Evolutionary conservation across 2,329 filamentous ascomycete genomes (phyloP), one percentile per base, ranked within the genome.

Genomic region (Dactylellina cionopaga): DNA sequence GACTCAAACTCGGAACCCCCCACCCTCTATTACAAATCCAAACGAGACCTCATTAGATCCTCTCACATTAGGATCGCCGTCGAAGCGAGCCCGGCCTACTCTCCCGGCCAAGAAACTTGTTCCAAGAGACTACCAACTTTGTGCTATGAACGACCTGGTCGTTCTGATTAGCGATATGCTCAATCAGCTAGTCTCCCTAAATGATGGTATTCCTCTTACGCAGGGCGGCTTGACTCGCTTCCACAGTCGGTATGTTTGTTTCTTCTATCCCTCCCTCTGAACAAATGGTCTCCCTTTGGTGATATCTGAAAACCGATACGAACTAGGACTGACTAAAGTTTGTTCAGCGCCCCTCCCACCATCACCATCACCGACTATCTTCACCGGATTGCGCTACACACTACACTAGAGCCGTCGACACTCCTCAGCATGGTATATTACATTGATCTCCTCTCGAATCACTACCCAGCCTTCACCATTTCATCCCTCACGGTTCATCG

Each of bases 401-500:
- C 95, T 24, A 97, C 94, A 0, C 85, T 99, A 2, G 92, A 92
- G 5, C 93, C 95, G 10, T 94, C 95, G 0, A 90, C 99, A 54
- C 85, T 99, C n/a, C 87, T 99, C 33, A 95, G 93, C 76, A 98
- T 99, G 92, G 95, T 99, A 65, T 99, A 96, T 79, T 99, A 98
- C 78, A 98, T 99, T 78, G 95, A 99, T 81, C 89, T 92, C 29
- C 85, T 99, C 19, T 99, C 94, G 81, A 89, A 91, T 9, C 84
- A 96, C 69, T 99, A 97, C 79, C 90, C 92, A 2, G 91, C 94
- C 47, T 99, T 99, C 80, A 97, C 93, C 25, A 96, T 99, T 76
- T 96, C 93, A 79, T 96, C 92, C 47, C 84, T 99, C 17, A 99
- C 95, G 0, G 94, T 99, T 2, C 95, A 99, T 82, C 92, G 95